A percentile compares a stretch with the other conserved stretches of the same genome.
phyloP scores from a whole-genome alignment of 2,329 filamentous ascomycete genomes.

The Phaeosphaeria sp. region DNA sequence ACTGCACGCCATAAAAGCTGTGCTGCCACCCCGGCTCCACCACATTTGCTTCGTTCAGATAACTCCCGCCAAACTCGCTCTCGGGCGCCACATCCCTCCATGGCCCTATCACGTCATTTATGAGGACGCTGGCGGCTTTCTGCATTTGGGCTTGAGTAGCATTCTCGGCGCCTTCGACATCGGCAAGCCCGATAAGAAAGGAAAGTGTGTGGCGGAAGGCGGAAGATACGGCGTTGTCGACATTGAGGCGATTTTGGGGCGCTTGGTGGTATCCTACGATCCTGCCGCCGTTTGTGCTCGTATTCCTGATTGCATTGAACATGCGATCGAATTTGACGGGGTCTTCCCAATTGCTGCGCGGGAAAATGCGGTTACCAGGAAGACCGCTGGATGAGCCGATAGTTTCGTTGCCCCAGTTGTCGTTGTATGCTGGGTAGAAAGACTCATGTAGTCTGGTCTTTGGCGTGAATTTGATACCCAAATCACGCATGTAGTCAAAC shows the following conservation, averaged over 20 bases:
- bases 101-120: constrained; percentile 14
- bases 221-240: constrained; percentile 24
- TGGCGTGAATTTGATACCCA: constrained; percentile 22
- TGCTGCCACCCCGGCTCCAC: constrained; percentile 27
- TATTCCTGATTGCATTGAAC: constrained; percentile 5
- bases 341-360: constrained; percentile 11
- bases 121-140: constrained; percentile 4
- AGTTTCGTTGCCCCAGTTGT: constrained; percentile 28
- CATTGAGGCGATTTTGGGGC: constrained; percentile 13
- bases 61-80: constrained; percentile 23
- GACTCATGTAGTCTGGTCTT: constrained; percentile 17
- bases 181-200: constrained; percentile 17
- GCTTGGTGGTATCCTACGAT: constrained; percentile 19
- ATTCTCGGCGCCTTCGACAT: constrained; percentile 6
- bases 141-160: constrained; percentile 6
- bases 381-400: constrained; percentile 34
- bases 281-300: constrained; percentile 19
- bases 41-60: constrained; percentile 37
- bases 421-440: constrained; percentile 25
- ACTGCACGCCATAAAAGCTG: constrained; percentile 32
- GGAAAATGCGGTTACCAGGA: constrained; percentile 18
- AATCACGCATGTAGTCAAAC: constrained; percentile 12
- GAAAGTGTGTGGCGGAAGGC: constrained; percentile 17
- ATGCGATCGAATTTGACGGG: constrained; percentile 12
- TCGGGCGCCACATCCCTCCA: constrained; percentile 20